These are phyloP conservation scores for Penicilliopsis zonata DNA, from an alignment of 495 filamentous ascomycete genomes.

Conservation along the genomic window DNA sequence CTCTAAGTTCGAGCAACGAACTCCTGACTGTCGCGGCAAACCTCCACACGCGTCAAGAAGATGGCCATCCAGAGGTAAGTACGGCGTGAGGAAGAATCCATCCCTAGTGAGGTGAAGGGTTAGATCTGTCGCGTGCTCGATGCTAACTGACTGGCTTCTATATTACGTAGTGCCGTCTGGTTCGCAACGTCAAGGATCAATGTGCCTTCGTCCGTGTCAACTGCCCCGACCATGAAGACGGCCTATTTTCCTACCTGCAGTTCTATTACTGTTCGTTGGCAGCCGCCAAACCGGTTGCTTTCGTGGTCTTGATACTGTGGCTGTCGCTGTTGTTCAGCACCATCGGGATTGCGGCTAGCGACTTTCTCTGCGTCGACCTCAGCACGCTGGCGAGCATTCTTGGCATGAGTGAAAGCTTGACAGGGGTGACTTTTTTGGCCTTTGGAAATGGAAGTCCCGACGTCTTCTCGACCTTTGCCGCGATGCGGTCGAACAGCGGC, in stretches of 20 bases:
- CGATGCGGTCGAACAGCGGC: conserved; percentile 92
- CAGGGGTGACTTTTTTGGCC: conserved; percentile 91
- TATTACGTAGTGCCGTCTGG: conserved; percentile 55
- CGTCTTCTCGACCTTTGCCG: conserved; percentile 96
- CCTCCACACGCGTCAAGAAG: too few species aligned
- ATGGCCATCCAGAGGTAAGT: too few species aligned
- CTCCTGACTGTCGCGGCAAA: too few species aligned
- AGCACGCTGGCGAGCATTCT: conserved; percentile 80
- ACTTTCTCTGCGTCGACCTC: conserved; percentile 96
- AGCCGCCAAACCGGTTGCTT: conserved; percentile 61
- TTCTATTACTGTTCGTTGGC: conserved; percentile 82
- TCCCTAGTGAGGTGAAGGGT: too few species aligned
- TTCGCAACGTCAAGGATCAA: conserved; percentile 65
- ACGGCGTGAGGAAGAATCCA: too few species aligned
- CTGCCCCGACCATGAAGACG: conserved; percentile 83
- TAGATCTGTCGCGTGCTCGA: too few species aligned
- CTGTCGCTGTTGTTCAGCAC: conserved; percentile 87
- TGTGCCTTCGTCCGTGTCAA: conserved; percentile 76
- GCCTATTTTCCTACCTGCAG: conserved; percentile 75
- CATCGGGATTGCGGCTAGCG: conserved; percentile 95
- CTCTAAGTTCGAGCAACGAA: too few species aligned
- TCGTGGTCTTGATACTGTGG: conserved; percentile 69
- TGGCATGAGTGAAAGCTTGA: conserved; percentile 90
- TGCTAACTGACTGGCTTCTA: neutral
- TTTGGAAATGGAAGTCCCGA: conserved; percentile 99